Evolutionary conservation across 129 eudicot genomes (phyloP), one percentile per base, ranked within the genome.

Genomic region (Tagetes patula): DNA sequence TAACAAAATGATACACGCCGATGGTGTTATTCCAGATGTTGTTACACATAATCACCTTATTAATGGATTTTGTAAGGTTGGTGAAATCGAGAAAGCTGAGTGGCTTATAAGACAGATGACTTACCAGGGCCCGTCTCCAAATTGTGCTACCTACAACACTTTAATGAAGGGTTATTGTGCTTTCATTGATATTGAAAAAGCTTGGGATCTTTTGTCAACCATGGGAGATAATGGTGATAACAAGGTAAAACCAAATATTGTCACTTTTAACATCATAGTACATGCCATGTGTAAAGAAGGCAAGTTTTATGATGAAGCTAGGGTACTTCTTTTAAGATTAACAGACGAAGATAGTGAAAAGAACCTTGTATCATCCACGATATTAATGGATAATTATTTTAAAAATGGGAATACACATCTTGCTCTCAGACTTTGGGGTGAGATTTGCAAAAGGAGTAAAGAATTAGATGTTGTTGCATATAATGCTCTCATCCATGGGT

Each of bases 141-240:
- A 76, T 80, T 87, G 89, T 76, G 87, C 82, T 13, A 89, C 96
- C 42, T 88, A 82, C 82, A 92, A 92, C 86, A 86, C 85, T 3
- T 84, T 92, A 37, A 85, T 92, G 82, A 87, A 73, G 64, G 97
- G 96, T 52, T 88, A 92, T 82, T 89, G 94, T 83, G 70, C 77
- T 46, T 63, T 34, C 20, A 67, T 84, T 72, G 72, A 88, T 68
- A 78, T 89, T 8, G 86, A 92, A 74, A 89, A 79, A 75, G 94
- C 96, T 80, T 85, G 77, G 8, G 83, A 89, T 77, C 80, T 89
- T 67, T 71, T 81, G 65, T 80, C 87, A 42, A 79, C 81, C 53
- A 86, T 92, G 96, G 70, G 69, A 53, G 54, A 65, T 76, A 67
- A 70, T 49, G 85, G 77, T 64, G 43, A 58, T 74, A 65, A 70